Base-by-base conservation (phyloP, 1,284 basidiomycete genomes). In the Irpex rosettiformis region DNA sequence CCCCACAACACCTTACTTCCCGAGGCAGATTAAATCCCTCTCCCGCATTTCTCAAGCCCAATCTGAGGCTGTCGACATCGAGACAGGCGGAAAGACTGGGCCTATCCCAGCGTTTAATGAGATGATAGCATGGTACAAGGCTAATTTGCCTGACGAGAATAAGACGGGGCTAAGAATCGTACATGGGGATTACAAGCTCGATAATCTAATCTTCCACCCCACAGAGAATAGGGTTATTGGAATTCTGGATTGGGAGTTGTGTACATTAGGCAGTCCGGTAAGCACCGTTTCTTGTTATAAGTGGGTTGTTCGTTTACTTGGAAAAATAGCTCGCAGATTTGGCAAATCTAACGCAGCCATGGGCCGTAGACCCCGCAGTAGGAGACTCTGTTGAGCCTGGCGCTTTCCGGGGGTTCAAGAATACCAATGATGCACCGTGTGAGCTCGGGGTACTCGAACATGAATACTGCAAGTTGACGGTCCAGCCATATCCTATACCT, bases 111-210 rank as follows among this genome's bases (percentile, higher is more conserved):
- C 77, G 54, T 90, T 89, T 67, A 77, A 85, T 45, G 85, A 89
- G 62, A 78, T 98, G 68, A 76, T 92, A 52, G 70, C 73, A 7
- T 98, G 92, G 91, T 96, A 95, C 68, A 74, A 77, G 54, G 71
- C 74, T 42, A 81, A 91, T 65, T 77, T 94, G 55, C 94, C 93
- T 0, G 81, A 88, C 66, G 89, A 91, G 69, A 81, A 77, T 64
- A 86, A 86, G 73, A 80, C 79, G 13, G 89, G 89, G 1, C 77
- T 85, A 55, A 83, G 91, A 37, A 86, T 96, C 62, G 93, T 97
- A 3, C 96, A 98, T 70, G 96, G 96, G 22, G 96, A 98, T 73
- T 98, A 94, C 72, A 99, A 99, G 74, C 81, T 97, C 22, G 96
- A 99, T 73, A 99, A 98, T 70, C 72, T 98, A 65, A 84, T 98